Evolutionary conservation across 768 basidiomycete species (phyloP).

Genomic region (Lactarius deliciosus): DNA sequence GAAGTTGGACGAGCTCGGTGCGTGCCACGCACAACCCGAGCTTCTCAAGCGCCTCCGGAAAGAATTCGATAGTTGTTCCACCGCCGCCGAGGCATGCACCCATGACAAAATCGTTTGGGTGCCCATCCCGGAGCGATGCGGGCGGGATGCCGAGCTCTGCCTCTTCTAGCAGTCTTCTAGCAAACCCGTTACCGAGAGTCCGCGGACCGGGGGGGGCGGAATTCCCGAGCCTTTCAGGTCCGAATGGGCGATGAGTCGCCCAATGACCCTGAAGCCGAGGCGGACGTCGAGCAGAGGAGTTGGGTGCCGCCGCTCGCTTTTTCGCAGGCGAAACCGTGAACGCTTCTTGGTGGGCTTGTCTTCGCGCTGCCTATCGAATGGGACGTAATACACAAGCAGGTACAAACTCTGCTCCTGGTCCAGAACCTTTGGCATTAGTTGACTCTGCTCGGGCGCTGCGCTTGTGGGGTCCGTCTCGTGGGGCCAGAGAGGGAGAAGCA

Average conservation of each 20-base stretch:
- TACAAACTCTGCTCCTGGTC: conserved; percentile 59
- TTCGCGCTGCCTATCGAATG: conserved; percentile 43
- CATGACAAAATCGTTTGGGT: conserved; percentile 48
- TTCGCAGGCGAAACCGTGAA: conserved; percentile 34
- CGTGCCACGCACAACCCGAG: conserved; percentile 58
- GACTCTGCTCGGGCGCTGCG: conserved; percentile 29
- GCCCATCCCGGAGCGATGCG: conserved; percentile 39
- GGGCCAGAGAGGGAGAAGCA: conserved; percentile 86
- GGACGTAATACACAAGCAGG: conserved; percentile 79
- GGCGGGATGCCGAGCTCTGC: conserved; percentile 38
- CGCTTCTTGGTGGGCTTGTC: conserved; percentile 45
- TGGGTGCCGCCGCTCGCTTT: conserved; percentile 33
- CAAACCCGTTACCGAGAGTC: conserved; percentile 63
- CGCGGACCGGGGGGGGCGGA: conserved; percentile 69
- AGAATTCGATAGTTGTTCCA: conserved; percentile 65
- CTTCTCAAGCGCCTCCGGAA: conserved; percentile 74
- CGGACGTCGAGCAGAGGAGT: conserved; percentile 45
- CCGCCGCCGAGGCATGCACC: conserved; percentile 63
- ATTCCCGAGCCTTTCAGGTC: conserved; percentile 74
- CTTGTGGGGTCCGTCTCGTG: conserved; percentile 58
- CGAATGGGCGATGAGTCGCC: conserved; percentile 67
- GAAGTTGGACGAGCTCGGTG: conserved; percentile 16
- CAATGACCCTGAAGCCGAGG: conserved; percentile 67
- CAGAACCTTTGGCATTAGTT: conserved; percentile 35
- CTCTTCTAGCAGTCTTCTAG: conserved; percentile 51